phyloP scores from a whole-genome alignment of 768 basidiomycete species.

The Gymnopilus dilepis region DNA sequence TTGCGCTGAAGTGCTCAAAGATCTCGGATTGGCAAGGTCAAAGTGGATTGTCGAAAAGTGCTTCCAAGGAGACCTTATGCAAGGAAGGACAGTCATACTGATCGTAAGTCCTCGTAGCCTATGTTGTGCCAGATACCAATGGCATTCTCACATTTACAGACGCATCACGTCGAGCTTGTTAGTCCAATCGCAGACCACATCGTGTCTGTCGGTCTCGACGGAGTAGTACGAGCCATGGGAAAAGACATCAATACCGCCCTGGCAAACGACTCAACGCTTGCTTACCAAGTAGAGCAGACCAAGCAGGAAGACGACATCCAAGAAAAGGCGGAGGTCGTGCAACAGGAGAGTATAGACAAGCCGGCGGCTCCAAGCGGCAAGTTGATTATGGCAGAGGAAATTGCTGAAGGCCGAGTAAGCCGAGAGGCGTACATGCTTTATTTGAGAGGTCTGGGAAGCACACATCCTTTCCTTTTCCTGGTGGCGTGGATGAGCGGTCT shows the following conservation, averaged over 20 bases:
- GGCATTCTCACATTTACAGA: no score
- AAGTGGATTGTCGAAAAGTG: constrained; percentile 82
- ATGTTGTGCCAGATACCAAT: no score
- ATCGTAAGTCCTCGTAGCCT: constrained; percentile 50
- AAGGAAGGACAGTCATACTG: constrained; percentile 80
- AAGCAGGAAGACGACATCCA: constrained; percentile 17
- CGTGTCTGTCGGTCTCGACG: constrained; percentile 58
- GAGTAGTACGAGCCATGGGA: constrained; percentile 48
- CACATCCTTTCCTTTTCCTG: constrained; percentile 39
- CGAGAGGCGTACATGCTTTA: constrained; percentile 39
- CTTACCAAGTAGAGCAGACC: constrained; percentile 32
- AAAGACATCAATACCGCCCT: constrained; percentile 54
- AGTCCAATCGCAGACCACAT: constrained; percentile 61
- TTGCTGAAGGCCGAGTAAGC: constrained; percentile 42
- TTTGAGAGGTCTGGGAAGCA: constrained; percentile 42
- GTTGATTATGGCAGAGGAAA: constrained; percentile 67
- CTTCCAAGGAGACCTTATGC: constrained; percentile 75
- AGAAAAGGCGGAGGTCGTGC: constrained; percentile 32
- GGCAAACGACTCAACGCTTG: constrained; percentile 37
- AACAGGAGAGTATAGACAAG: constrained; percentile 24
- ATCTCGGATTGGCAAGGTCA: constrained; percentile 63
- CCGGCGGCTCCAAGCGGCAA: constrained; percentile 22
- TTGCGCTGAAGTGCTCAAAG: neutral
- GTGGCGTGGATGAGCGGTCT: constrained; percentile 31
- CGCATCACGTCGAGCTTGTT: constrained; percentile 55